A percentile compares a stretch with the other conserved stretches of the same genome.
These are phyloP conservation scores for Saitozyma podzolica DNA, from an alignment of 768 basidiomycete genomes.

Conservation along the genomic window DNA sequence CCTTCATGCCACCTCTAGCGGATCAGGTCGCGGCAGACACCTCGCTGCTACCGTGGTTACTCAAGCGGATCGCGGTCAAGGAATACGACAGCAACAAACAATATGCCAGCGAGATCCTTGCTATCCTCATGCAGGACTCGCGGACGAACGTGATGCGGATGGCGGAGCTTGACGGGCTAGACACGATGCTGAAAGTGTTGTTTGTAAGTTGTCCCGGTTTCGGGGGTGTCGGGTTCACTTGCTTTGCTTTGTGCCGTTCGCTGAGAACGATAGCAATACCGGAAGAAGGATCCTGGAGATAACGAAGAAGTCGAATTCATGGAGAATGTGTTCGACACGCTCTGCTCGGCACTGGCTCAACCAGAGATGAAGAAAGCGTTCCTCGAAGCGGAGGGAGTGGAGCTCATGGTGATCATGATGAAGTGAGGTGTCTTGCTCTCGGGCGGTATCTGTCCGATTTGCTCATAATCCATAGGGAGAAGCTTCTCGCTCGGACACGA, in stretches of 20 bases:
- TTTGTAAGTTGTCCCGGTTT: slow-evolving; percentile 62
- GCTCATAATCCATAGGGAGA: slow-evolving; percentile 62
- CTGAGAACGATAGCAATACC: slow-evolving; percentile 68
- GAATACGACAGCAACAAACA: slow-evolving; percentile 84
- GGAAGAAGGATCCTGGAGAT: slow-evolving; percentile 76
- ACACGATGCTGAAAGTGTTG: slow-evolving; percentile 69
- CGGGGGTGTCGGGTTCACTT: not conserved
- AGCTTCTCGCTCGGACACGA: slow-evolving; percentile 72
- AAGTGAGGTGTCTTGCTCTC: slow-evolving; percentile 61
- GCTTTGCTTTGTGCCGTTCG: not conserved
- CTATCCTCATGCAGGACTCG: slow-evolving; percentile 80
- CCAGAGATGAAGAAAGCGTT: slow-evolving; percentile 76
- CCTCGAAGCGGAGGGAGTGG: slow-evolving; percentile 86
- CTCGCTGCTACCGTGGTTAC: slow-evolving; percentile 72
- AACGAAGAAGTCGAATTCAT: slow-evolving; percentile 94
- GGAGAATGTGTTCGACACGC: slow-evolving; percentile 89
- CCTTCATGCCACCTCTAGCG: slow-evolving; percentile 77
- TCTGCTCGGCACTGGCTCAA: slow-evolving; percentile 84
- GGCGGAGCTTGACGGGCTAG: slow-evolving; percentile 74
- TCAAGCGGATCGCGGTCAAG: slow-evolving; percentile 71
- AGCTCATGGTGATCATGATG: slow-evolving; percentile 98
- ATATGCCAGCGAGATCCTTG: slow-evolving; percentile 90
- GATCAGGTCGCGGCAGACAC: slow-evolving; percentile 71
- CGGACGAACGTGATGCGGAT: slow-evolving; percentile 67
- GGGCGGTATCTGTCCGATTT: slow-evolving; percentile 1